Base-by-base conservation (phyloP, 2,329 filamentous ascomycete species). In the Diaporthe australafricana region DNA sequence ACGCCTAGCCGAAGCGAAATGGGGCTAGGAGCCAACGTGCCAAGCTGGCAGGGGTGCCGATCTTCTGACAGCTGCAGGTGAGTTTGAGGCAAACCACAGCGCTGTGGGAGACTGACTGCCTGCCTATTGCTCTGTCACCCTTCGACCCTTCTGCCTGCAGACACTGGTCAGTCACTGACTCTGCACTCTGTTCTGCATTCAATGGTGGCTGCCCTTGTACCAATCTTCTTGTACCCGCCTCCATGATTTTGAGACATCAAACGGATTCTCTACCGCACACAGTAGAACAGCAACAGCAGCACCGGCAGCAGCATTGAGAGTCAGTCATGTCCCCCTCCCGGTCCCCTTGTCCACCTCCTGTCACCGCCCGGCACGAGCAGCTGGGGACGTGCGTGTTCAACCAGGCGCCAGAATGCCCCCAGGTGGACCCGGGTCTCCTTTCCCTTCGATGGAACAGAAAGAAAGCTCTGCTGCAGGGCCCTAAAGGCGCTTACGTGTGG, bases 31-130 rank as follows among this genome's bases (percentile, higher is more conserved):
- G 66, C 35, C 27, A 42, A 57, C 38, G 14, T 30, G 47, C 53
- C 50, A 55, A 47, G 50, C 52, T 68, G 30, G 66, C 40, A 56
- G 45, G 40, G 52, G 66, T 47, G 57, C 22, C 50, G 69, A 70
- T 70, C 69, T 70, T 66, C 69, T 70, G 69, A 66, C 69, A 48
- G 69, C 65, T 68, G 66, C 53, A 69, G 53, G 66, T 69, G 66
- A 69, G 66, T 57, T 40, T 45, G 57, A 47, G 40, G 27, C 66
- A 68, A 68, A 56, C 66, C 38, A 48, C 16, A 42, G 56, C 7
- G 25, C 38, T 60, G 55, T 60, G 40, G 38, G 55, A 60, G 35
- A 25, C 55, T 16, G 55, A n/a, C 35, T 16, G 55, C 5, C 35
- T 17, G 35, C 20, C 17, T 57, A 14, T 6, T 22, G 5, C 30